phyloP scores from a whole-genome alignment of 768 basidiomycete species.

The Solioccasus polychromus region DNA sequence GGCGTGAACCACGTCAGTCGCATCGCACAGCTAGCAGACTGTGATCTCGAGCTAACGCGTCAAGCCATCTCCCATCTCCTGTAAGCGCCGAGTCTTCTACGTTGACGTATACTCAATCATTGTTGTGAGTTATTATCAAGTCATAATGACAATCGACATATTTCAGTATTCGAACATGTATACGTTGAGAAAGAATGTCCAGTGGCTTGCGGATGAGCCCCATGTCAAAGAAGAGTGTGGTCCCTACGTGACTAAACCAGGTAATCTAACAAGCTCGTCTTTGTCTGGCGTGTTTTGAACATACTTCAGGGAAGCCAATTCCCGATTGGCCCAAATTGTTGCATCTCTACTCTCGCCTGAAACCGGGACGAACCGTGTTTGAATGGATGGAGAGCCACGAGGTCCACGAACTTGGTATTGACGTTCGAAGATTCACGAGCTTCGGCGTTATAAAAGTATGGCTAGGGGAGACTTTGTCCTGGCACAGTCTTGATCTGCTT shows the following conservation, averaged over 20 bases:
- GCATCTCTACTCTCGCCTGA: constrained; percentile 81
- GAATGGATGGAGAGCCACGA: constrained; percentile 85
- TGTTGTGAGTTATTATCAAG: constrained; percentile 85
- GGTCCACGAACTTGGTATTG: constrained; percentile 72
- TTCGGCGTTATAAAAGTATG: constrained; percentile 94
- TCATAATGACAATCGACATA: constrained; percentile 94
- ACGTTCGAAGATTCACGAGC: constrained; percentile 90
- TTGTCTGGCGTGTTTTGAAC: constrained; percentile 2
- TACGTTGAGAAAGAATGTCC: constrained; percentile 79
- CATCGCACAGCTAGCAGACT: constrained; percentile 90
- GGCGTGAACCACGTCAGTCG: constrained; percentile 89
- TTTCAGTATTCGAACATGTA: constrained; percentile 99
- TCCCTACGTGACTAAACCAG: constrained; percentile 80
- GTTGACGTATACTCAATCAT: constrained; percentile 3
- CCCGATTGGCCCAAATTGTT: constrained; percentile 89
- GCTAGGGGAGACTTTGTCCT: background rate
- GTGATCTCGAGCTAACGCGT: constrained; percentile 77
- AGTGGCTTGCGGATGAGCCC: constrained; percentile 81
- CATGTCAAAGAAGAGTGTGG: constrained; percentile 91
- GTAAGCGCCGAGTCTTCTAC: constrained; percentile 43
- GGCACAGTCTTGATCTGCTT: background rate
- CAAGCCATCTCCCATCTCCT: constrained; percentile 89
- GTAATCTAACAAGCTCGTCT: constrained; percentile 32
- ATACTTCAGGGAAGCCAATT: constrained; percentile 45
- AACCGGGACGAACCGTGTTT: constrained; percentile 76